Base-by-base conservation (phyloP, 352 stramenopile species). In the Phytophthora cactorum region DNA sequence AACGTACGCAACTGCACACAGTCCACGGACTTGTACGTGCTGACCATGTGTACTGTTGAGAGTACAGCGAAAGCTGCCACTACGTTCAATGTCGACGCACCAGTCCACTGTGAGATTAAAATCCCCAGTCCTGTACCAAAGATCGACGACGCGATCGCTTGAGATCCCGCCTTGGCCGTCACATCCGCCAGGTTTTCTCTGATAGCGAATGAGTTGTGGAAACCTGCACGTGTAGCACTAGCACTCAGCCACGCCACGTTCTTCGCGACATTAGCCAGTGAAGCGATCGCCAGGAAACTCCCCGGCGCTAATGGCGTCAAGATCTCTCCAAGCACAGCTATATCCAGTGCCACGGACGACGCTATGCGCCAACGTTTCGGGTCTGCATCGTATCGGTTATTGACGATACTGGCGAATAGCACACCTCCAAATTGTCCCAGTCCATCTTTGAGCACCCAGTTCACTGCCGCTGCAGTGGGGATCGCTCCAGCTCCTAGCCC, bases 371-470 rank as follows among this genome's bases (percentile, higher is more conserved):
- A 99, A 47, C 89, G 77, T 78, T 98, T 99, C 0, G 96, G 95
- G 67, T 99, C 92, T 25, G 84, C 81, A 71, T 99, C 97, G 69
- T 98, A 97, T 3, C 83, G 93, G 75, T 93, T 97, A 75, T 94
- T 96, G 38, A 97, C 82, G n/a, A 96, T 51, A 47, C 77, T 86
- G 34, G 96, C 78, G 71, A 99, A 99, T 14, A 98, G 72, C 36
- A 99, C 89, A 29, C 96, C 96, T 34, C 97, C 97, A 22, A 99
- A 89, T 73, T 99, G 96, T 8, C 97, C 97, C 2, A 99, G 79
- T 28, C 97, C 97, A 79, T 99, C 97, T 74, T 99, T 99, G 41
- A 99, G 87, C 8, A 91, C 83, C 97, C 97, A 99, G 75, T 99
- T 99, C 11, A 98, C 79, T 3, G 95, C 95, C 10, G 96, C 97